Conservation (phyloP, 805 yeast genomes). For the Yarrowia sp. region DNA sequence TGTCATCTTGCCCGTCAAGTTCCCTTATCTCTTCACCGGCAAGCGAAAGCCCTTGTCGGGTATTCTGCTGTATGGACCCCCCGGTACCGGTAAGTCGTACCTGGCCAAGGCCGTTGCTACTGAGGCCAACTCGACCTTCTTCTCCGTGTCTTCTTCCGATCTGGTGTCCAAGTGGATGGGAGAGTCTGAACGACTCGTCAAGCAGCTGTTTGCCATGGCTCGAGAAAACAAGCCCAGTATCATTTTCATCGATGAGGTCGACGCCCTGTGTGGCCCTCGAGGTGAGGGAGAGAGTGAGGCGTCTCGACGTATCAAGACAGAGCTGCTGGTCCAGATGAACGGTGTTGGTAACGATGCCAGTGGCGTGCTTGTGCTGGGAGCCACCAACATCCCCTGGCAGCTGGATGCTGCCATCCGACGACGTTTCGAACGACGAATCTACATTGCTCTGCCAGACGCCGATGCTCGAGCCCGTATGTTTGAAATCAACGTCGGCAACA, state of each 20-base stretch:
- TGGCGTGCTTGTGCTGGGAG: constrained; percentile 93
- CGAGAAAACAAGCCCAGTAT: constrained; percentile 94
- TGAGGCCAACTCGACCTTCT: constrained; percentile 95
- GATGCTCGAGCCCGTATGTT: constrained; percentile 92
- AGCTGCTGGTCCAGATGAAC: constrained; percentile 94
- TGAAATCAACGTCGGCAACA: constrained; percentile 85
- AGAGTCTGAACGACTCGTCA: constrained; percentile 92
- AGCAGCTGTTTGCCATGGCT: constrained; percentile 93
- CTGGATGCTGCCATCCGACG: constrained; percentile 95
- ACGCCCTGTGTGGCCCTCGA: constrained; percentile 95
- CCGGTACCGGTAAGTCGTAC: constrained; percentile 97
- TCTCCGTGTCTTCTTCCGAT: constrained; percentile 94
- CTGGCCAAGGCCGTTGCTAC: constrained; percentile 98
- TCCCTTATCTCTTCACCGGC: constrained; percentile 93
- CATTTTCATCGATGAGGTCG: constrained; percentile 96
- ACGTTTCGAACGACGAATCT: constrained; percentile 92
- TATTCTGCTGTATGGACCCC: constrained; percentile 84
- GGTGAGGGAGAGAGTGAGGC: constrained; percentile 99
- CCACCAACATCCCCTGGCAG: constrained; percentile 99
- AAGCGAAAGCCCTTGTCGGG: constrained; percentile 92
- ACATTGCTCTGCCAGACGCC: constrained; percentile 91
- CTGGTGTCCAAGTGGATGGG: constrained; percentile 99
- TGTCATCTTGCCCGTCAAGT: constrained; percentile 91
- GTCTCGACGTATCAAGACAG: constrained; percentile 91
- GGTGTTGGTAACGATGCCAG: constrained; percentile 95